Percentiles rank a stretch among this genome's conserved stretches.
Evolutionary conservation across 305 asterid species (phyloP).

Genomic region (Fraxinus dipetala): DNA sequence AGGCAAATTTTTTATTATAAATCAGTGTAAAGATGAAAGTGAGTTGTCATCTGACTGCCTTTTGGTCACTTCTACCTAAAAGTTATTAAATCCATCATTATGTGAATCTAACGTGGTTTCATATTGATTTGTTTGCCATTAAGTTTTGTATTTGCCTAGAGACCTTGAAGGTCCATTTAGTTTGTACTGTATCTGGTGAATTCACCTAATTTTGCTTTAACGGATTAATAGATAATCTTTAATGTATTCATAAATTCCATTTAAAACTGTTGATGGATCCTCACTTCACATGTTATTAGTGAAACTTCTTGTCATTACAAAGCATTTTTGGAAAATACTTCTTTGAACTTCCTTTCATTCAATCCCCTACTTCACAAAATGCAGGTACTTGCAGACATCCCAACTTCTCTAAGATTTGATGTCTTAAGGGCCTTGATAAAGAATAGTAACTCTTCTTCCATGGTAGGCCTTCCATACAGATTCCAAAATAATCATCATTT

Average conservation of each 20-base stretch:
- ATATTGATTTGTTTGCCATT: background rate
- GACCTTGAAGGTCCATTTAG: background rate
- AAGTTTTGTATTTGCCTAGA: background rate
- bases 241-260: background rate
- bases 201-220: background rate
- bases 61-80: conserved; percentile 9
- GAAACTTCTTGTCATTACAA: background rate
- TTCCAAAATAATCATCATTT: conserved; percentile 11
- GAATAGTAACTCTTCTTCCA: conserved; percentile 68
- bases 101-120: background rate
- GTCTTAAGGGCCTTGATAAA: conserved; percentile 64
- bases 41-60: background rate
- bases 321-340: background rate
- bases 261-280: background rate
- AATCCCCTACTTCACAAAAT: background rate
- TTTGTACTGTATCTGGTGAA: background rate
- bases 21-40: background rate
- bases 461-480: conserved; percentile 50
- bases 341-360: background rate
- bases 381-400: conserved; percentile 63
- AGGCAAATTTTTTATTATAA: background rate
- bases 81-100: background rate
- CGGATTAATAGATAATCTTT: background rate
- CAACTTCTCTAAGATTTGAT: conserved; percentile 62
- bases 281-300: background rate